Percentiles rank a stretch among this genome's conserved stretches.
Conservation (phyloP, 495 filamentous ascomycete species). For the Aspergillus campestris region DNA sequence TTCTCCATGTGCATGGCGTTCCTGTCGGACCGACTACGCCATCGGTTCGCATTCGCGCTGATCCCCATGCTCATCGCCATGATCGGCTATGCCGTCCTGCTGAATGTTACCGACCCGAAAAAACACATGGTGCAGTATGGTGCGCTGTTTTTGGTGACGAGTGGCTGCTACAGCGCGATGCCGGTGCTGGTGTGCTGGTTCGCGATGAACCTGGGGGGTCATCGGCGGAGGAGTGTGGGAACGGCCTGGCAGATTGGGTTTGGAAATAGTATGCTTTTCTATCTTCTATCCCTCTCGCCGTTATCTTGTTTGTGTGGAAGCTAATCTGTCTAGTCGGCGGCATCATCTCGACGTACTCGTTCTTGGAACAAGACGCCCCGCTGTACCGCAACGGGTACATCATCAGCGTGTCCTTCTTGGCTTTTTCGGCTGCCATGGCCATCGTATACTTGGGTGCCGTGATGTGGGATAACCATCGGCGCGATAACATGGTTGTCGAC, state of each 20-base stretch:
- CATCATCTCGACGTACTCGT: conserved; percentile 75
- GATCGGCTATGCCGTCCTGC: conserved; percentile 56
- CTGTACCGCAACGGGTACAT: conserved; percentile 61
- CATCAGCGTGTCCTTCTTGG: conserved; percentile 63
- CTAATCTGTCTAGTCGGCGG: conserved; percentile 43
- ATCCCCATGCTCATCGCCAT: conserved; percentile 54
- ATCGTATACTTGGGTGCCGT: conserved; percentile 51
- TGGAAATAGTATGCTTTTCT: conserved; percentile 51
- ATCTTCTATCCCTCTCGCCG: too few species aligned
- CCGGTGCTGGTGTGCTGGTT: conserved; percentile 80
- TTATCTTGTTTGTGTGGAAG: too few species aligned
- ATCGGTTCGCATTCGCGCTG: conserved; percentile 69
- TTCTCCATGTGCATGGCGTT: conserved; percentile 67
- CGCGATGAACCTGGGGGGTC: conserved; percentile 76
- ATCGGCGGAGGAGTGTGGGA: conserved; percentile 67
- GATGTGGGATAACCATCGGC: conserved; percentile 52
- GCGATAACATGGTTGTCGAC: conserved; percentile 2
- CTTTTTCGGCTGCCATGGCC: conserved; percentile 50
- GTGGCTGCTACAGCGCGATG: conserved; percentile 51
- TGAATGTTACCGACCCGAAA: conserved; percentile 46
- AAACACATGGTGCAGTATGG: conserved; percentile 53
- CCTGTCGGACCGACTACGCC: conserved; percentile 56
- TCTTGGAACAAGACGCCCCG: conserved; percentile 61
- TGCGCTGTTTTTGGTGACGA: conserved; percentile 57
- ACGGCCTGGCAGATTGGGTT: conserved; percentile 77